Evolutionary conservation across 2,329 filamentous ascomycete genomes (phyloP), one percentile per base, ranked within the genome.

Genomic region (Leptosphaerulina australis): DNA sequence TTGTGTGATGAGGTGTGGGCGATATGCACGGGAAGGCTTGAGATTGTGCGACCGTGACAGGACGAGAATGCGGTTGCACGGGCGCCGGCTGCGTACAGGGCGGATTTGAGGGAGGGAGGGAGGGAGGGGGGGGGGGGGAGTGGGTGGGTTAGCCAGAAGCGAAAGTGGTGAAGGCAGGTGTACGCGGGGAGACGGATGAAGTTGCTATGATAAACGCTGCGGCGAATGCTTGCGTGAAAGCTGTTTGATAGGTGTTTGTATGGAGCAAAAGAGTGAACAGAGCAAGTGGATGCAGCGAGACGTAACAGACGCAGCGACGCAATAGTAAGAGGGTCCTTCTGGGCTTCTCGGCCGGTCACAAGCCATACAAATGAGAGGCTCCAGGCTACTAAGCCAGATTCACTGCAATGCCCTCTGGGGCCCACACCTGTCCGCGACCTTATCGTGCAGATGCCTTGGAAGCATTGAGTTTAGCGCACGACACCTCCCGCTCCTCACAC

Each of bases 21-120:
- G 30, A 45, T 35, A 29, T 44, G 44, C 29, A 40, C 54, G 53
- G 56, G 44, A 56, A 51, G 39, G 52, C 47, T 43, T 49, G 50
- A 44, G 48, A 50, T 56, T 60, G 66, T 69, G 59, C 62, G 59
- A 66, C 60, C 51, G 63, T 61, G 62, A 63, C 55, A 29, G 26
- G 38, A 28, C 37, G 55, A 60, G 54, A 56, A 60, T 53, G 57
- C 48, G 51, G 66, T 61, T 54, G 60, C 56, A 65, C 65, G 50
- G 56, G 57, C 55, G 58, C 49, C 44, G 57, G 44, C 52, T 45
- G 57, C 31, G 44, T 43, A 44, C 26, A 55, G 41, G 41, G 44
- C 29, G 56, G 54, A 50, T n/a, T n/a, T n/a, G n/a, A n/a, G n/a
- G n/a, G n/a, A n/a, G n/a, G n/a, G n/a, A n/a, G n/a, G n/a, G n/a